A percentile compares a stretch with the other conserved stretches of the same genome.
Evolutionary conservation across 176 grass and related monocot species (phyloP).

Genomic region (Zizania latifolia): DNA sequence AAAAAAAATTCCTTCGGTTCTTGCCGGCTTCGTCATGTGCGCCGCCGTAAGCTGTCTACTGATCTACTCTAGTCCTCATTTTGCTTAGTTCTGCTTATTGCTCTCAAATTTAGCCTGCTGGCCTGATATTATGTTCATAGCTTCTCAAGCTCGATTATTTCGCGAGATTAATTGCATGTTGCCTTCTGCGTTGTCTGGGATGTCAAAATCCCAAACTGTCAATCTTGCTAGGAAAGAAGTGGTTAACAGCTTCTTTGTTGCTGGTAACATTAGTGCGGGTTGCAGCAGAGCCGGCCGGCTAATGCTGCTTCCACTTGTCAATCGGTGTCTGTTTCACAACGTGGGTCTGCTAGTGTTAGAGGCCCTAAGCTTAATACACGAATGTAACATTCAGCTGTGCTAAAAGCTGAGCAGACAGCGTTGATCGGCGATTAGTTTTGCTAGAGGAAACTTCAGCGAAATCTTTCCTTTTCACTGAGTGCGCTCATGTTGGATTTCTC

Average conservation of each 20-base stretch:
- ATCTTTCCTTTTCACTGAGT: neutral
- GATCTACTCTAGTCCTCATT: neutral
- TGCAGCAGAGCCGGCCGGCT: neutral
- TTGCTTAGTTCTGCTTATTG: neutral
- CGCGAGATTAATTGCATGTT: neutral
- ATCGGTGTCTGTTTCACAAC: neutral
- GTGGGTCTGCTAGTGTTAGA: neutral
- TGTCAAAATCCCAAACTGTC: neutral
- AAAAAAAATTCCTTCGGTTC: slow-evolving; percentile 30
- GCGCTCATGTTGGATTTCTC: neutral
- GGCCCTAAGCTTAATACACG: neutral
- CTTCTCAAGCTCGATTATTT: neutral
- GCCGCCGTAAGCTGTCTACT: slow-evolving; percentile 33
- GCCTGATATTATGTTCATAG: too few species aligned
- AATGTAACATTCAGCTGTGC: neutral
- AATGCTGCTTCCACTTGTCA: neutral
- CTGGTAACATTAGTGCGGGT: slow-evolving; percentile 11
- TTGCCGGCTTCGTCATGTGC: slow-evolving; percentile 39
- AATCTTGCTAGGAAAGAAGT: neutral
- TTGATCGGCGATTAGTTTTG: neutral
- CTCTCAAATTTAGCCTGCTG: neutral
- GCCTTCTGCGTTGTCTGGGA: neutral
- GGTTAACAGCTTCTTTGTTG: neutral
- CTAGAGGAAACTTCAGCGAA: slow-evolving; percentile 3
- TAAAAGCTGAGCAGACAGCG: neutral